Base-by-base conservation (phyloP, 352 stramenopile species). In the Aphanomyces invadans region DNA sequence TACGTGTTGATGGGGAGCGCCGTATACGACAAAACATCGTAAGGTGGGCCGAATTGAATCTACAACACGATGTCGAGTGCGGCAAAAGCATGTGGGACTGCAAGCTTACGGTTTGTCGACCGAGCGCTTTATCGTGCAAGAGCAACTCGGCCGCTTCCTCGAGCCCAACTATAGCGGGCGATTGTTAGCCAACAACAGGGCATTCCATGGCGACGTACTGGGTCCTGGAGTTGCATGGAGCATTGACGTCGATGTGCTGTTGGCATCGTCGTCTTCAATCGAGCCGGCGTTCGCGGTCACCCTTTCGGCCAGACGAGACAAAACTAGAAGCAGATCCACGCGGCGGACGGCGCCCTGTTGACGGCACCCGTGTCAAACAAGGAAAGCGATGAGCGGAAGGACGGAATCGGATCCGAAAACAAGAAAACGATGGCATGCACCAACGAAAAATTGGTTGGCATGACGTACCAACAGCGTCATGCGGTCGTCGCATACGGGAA, bases 1-100 rank as follows among this genome's bases (percentile, higher is more conserved):
- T 89, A 92, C 49, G 74, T 88, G 61, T 90, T 82, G 31, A 92
- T 77, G 10, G 84, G 81, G 32, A 90, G 74, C 4, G 80, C 87
- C 26, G 81, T 74, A 62, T 88, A 91, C 19, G 74, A 70, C 21
- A 78, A 81, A 5, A 77, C 74, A 32, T 77, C 77, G 57, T 88
- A 92, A 0, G 84, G 84, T 9, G 84, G 84, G 11, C 84, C 80
- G 12, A 87, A 65, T 54, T 86, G 76, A 23, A 92, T 70, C 81
- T 92, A 69, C 17, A 33, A n/a, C n/a, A n/a, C n/a, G n/a, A n/a
- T n/a, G n/a, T n/a, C n/a, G n/a, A n/a, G n/a, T n/a, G n/a, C n/a
- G n/a, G n/a, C n/a, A n/a, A n/a, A n/a, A n/a, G n/a, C n/a, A n/a
- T n/a, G n/a, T 7, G 12, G 9, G 9, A 45, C 44, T n/a, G 12